Evolutionary conservation across 352 stramenopile species (phyloP).

Genomic region (Phytophthora meadii): DNA sequence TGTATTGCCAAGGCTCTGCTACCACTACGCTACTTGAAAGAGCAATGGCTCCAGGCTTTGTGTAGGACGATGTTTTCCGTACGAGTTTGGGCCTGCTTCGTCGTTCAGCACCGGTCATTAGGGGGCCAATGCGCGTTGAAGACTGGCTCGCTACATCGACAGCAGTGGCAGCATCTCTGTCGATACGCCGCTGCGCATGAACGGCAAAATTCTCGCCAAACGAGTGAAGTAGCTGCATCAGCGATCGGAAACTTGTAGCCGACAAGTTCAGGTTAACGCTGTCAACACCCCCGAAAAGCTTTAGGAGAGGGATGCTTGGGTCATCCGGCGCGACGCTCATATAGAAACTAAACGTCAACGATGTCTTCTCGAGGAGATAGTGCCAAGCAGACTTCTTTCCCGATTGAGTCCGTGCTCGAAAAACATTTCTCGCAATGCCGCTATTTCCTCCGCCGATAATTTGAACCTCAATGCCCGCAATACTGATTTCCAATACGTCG

Average conservation of each 20-base stretch:
- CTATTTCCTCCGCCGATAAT: conserved; percentile 45
- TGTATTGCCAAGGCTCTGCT: too few species aligned
- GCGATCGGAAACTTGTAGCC: conserved; percentile 57
- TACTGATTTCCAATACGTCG: conserved; percentile 77
- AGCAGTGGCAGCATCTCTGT: conserved; percentile 28
- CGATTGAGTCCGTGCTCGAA: conserved; percentile 24
- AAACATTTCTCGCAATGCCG: conserved; percentile 15
- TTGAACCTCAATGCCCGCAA: conserved; percentile 84
- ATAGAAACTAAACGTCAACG: conserved; percentile 72
- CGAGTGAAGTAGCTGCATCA: conserved; percentile 70
- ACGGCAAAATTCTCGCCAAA: conserved; percentile 74
- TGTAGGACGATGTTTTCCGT: conserved; percentile 36
- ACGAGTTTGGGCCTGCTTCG: conserved; percentile 43
- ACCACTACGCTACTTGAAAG: conserved; percentile 38
- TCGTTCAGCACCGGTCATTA: conserved; percentile 13
- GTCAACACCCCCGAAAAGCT: conserved; percentile 75
- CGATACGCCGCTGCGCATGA: conserved; percentile 42
- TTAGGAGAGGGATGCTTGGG: conserved; percentile 78
- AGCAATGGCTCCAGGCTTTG: conserved; percentile 25
- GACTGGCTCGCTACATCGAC: conserved; percentile 11
- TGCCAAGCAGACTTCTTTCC: conserved; percentile 45
- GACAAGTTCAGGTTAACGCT: conserved; percentile 81
- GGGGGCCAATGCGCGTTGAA: conserved; percentile 10
- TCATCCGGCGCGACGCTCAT: conserved; percentile 83
- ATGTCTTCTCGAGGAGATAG: conserved; percentile 81